Conservation (phyloP, 225 moss, liverwort and hornwort species). For the Pseudisothecium myosuroides region DNA sequence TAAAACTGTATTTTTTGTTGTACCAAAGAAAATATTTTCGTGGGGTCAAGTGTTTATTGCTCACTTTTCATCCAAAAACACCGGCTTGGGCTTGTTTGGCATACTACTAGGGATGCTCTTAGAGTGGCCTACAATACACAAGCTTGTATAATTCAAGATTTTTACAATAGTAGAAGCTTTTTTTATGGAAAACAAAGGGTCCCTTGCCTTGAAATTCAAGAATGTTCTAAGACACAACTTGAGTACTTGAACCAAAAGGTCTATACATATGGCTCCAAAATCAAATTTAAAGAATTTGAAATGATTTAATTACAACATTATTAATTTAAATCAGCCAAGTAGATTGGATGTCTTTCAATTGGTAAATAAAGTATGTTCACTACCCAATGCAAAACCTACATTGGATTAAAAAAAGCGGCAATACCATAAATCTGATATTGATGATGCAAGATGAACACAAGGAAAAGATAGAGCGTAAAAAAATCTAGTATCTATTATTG, state of each 20-base stretch:
- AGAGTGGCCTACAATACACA: background rate
- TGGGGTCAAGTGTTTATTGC: rapidly evolving
- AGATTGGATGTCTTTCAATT: too few relatives aligned
- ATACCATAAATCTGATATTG: too few relatives aligned
- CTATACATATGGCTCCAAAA: background rate
- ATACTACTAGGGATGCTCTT: rapidly evolving
- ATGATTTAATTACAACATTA: background rate
- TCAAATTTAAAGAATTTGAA: background rate
- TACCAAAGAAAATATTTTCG: background rate
- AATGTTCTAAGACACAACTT: background rate
- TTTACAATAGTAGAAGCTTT: background rate
- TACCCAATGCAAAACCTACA: too few relatives aligned
- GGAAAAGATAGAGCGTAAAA: too few relatives aligned
- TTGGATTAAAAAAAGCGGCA: too few relatives aligned
- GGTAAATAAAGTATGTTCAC: too few relatives aligned
- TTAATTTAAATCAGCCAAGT: too few relatives aligned
- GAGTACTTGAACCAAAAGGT: background rate
- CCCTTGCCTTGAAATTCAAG: too few relatives aligned
- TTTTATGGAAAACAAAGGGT: too few relatives aligned
- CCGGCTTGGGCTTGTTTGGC: background rate
- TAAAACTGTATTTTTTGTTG: background rate
- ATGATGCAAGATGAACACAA: too few relatives aligned
- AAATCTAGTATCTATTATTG: too few relatives aligned
- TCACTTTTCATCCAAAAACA: background rate
- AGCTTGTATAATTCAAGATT: background rate